phyloP scores from a whole-genome alignment of 306 rosid genomes.

The Vigna hirtella region DNA sequence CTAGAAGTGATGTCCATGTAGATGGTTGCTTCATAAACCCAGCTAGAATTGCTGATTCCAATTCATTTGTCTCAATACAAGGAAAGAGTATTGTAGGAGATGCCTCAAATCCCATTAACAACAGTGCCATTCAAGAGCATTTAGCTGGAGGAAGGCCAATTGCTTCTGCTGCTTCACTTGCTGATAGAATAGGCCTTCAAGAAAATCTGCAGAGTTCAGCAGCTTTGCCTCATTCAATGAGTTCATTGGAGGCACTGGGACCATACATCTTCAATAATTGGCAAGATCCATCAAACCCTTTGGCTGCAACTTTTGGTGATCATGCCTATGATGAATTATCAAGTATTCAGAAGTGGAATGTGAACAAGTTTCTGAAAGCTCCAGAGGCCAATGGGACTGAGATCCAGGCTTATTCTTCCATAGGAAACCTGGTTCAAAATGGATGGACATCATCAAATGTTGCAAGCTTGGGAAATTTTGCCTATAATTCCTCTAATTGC shows the following conservation, averaged over 20 bases:
- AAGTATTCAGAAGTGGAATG: slow-evolving; percentile 42
- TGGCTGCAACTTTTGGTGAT: slow-evolving; percentile 38
- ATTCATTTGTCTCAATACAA: slow-evolving; percentile 46
- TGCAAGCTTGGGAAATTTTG: slow-evolving; percentile 50
- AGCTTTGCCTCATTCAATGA: slow-evolving; percentile 47
- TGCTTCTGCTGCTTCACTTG: slow-evolving; percentile 47
- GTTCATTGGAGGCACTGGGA: slow-evolving; percentile 48
- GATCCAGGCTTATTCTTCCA: slow-evolving; percentile 45
- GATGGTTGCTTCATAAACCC: slow-evolving; percentile 42
- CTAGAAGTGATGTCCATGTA: slow-evolving; percentile 34
- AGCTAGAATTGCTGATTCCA: slow-evolving; percentile 40
- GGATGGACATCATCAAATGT: slow-evolving; percentile 63
- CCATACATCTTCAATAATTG: slow-evolving; percentile 54
- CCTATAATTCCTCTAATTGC: slow-evolving; percentile 51
- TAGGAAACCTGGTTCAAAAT: slow-evolving; percentile 52
- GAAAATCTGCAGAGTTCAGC: slow-evolving; percentile 58
- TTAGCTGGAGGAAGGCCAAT: slow-evolving; percentile 40
- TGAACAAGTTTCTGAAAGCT: slow-evolving; percentile 44
- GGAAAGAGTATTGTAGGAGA: slow-evolving; percentile 46
- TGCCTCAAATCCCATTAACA: slow-evolving; percentile 42
- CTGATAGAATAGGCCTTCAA: slow-evolving; percentile 54
- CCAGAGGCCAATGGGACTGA: slow-evolving; percentile 42
- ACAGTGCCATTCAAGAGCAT: slow-evolving; percentile 53
- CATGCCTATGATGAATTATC: slow-evolving; percentile 49
- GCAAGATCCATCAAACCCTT: slow-evolving; percentile 54